phyloP scores from a whole-genome alignment of 495 filamentous ascomycete genomes.

The Talaromyces trachyspermus region DNA sequence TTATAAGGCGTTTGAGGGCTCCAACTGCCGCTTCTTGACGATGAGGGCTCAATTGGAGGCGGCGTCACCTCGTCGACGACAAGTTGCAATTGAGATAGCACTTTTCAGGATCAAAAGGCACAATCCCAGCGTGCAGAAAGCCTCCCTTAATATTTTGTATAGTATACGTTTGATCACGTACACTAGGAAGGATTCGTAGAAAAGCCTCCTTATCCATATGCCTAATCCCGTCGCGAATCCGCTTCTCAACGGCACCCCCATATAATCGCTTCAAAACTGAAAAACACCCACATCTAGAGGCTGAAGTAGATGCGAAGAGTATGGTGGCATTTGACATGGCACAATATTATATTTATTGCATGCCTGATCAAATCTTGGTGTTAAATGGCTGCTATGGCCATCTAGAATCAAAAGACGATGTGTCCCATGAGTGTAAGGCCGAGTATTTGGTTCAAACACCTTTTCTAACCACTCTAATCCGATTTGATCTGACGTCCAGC shows the following conservation, averaged over 20 bases:
- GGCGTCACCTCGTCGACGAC: too few relatives aligned
- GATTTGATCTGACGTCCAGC: slow-evolving; percentile 27
- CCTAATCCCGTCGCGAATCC: slow-evolving; percentile 8
- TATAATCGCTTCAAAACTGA: slow-evolving; percentile 17
- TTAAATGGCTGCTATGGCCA: slow-evolving; percentile 17
- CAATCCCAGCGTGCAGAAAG: slow-evolving; percentile 9
- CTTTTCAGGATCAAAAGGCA: slow-evolving; percentile 5
- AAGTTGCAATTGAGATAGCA: too few relatives aligned
- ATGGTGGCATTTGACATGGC: slow-evolving; percentile 16
- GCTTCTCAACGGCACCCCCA: slow-evolving; percentile 8
- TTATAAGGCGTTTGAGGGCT: too few relatives aligned
- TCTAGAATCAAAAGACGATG: slow-evolving; percentile 22
- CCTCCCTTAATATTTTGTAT: slow-evolving; percentile 9
- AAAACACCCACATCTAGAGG: slow-evolving; percentile 24
- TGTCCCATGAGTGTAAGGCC: slow-evolving; percentile 6
- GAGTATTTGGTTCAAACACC: slow-evolving; percentile 15
- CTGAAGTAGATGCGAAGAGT: slow-evolving; percentile 21
- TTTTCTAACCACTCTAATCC: slow-evolving; percentile 15
- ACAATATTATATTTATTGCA: slow-evolving; percentile 14
- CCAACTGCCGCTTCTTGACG: too few relatives aligned
- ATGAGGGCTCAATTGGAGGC: too few relatives aligned
- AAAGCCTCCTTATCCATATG: slow-evolving; percentile 13
- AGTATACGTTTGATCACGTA: slow-evolving; percentile 5
- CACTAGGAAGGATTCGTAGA: neutral
- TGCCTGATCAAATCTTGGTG: slow-evolving; percentile 16